phyloP scores from a whole-genome alignment of 192 early-diverging fungal species.

The Podila epicladia region DNA sequence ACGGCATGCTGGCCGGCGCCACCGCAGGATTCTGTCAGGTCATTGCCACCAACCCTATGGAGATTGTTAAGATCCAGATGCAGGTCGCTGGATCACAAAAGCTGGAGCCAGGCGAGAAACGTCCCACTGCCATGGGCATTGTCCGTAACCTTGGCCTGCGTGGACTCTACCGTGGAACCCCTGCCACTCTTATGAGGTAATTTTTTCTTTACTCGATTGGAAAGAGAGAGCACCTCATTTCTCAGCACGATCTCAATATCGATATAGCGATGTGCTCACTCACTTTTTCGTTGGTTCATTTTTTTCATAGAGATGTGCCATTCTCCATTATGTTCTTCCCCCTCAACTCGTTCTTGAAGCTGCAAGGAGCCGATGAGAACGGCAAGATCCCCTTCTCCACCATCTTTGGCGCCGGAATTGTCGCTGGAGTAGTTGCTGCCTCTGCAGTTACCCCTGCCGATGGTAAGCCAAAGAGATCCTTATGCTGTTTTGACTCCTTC shows the following conservation, averaged over 20 bases:
- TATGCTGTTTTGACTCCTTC: not conserved
- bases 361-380: constrained; percentile 32
- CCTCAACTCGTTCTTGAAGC: constrained; percentile 54
- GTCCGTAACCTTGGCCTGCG: constrained; percentile 56
- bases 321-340: constrained; percentile 68
- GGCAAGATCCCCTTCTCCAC: constrained; percentile 60
- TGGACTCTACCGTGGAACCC: constrained; percentile 56
- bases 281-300: not conserved
- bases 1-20: constrained; percentile 62
- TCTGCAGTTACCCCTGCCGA: constrained; percentile 53
- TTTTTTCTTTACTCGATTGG: too few relatives aligned
- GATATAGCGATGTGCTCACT: too few relatives aligned
- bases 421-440: constrained; percentile 52
- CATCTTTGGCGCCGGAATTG: constrained; percentile 64
- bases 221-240: not conserved
- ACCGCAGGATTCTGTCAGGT: constrained; percentile 65
- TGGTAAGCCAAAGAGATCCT: constrained; percentile 38
- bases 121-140: constrained; percentile 44
- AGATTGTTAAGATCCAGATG: constrained; percentile 67
- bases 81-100: constrained; percentile 52
- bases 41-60: constrained; percentile 69
- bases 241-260: not conserved
- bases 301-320: constrained; percentile 54
- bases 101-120: constrained; percentile 20
- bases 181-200: constrained; percentile 54